These are phyloP conservation scores for Pseudohyphozyma bogoriensis DNA, from an alignment of 768 basidiomycete genomes.

Conservation along the genomic window DNA sequence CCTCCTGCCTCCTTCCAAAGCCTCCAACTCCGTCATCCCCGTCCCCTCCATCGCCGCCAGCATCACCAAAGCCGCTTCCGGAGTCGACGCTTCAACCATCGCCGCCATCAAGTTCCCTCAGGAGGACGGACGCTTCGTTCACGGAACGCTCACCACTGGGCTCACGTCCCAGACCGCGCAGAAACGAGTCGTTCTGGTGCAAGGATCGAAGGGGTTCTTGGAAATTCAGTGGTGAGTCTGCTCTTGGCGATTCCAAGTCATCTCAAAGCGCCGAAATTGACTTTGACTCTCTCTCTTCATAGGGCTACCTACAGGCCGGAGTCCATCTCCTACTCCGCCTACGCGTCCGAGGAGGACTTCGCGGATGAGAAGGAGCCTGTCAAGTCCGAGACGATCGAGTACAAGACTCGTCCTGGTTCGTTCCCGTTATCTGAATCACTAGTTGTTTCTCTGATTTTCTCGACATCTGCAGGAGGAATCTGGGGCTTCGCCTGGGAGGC, in stretches of 20 bases:
- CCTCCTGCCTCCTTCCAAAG: background rate
- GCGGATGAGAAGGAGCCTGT: slow-evolving; percentile 14
- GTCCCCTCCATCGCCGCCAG: slow-evolving; percentile 6
- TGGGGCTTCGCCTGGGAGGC: slow-evolving; percentile 31
- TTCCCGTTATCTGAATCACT: too few species aligned
- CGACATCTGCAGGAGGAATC: background rate
- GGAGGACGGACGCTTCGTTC: slow-evolving; percentile 12
- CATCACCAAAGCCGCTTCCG: slow-evolving; percentile 10
- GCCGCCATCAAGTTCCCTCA: slow-evolving; percentile 17
- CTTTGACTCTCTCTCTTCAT: background rate
- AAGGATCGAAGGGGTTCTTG: slow-evolving; percentile 15
- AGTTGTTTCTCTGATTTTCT: background rate
- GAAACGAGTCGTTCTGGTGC: slow-evolving; percentile 3
- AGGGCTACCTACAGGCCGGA: slow-evolving; percentile 21
- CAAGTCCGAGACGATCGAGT: slow-evolving; percentile 17
- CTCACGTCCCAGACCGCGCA: slow-evolving; percentile 2
- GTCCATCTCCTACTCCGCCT: slow-evolving; percentile 1
- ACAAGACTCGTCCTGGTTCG: slow-evolving; percentile 13
- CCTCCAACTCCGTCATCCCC: background rate
- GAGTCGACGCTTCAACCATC: slow-evolving; percentile 18
- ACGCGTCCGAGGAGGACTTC: slow-evolving; percentile 3
- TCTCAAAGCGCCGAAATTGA: background rate
- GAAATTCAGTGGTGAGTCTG: slow-evolving; percentile 12
- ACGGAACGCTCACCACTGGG: slow-evolving; percentile 13
- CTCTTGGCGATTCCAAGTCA: background rate